phyloP scores from a whole-genome alignment of 306 rosid genomes.

The Sesbania bispinosa region DNA sequence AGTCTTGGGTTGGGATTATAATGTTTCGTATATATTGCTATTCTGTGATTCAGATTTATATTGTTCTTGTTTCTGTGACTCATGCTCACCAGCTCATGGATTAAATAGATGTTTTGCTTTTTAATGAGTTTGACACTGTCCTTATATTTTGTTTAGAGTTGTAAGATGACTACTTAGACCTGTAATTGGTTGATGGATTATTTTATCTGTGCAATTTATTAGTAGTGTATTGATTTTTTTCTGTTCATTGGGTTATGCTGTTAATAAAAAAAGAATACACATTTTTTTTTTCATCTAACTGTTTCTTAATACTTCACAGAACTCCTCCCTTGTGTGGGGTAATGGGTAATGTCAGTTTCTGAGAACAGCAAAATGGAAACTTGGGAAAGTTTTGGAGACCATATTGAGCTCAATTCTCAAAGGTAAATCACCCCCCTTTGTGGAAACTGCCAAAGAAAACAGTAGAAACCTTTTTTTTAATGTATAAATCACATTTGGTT shows the following conservation, averaged over 20 bases:
- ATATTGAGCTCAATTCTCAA: conserved; percentile 20
- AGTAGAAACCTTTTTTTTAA: not conserved
- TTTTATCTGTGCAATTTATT: not conserved
- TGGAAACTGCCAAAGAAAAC: not conserved
- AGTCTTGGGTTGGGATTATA: too few relatives aligned
- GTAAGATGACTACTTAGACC: too few relatives aligned
- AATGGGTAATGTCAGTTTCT: not conserved
- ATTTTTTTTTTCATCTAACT: not conserved
- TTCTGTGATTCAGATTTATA: too few relatives aligned
- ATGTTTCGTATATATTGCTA: too few relatives aligned
- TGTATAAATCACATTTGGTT: not conserved
- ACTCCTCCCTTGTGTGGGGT: not conserved
- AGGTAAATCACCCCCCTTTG: conserved; percentile 23
- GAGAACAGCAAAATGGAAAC: conserved; percentile 8
- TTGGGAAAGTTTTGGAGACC: not conserved
- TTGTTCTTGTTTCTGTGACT: too few relatives aligned
- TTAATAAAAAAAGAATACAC: too few relatives aligned
- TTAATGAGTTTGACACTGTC: too few relatives aligned
- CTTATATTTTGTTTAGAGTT: too few relatives aligned
- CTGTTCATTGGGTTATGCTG: not conserved
- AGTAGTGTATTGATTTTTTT: not conserved
- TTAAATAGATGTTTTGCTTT: too few relatives aligned
- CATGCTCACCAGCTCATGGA: too few relatives aligned
- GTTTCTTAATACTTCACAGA: not conserved
- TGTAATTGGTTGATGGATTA: too few relatives aligned